A percentile compares a stretch with the other conserved stretches of the same genome.
These are phyloP conservation scores for Nitzschia putrida DNA, from an alignment of 108 stramenopile genomes.

Conservation along the genomic window DNA sequence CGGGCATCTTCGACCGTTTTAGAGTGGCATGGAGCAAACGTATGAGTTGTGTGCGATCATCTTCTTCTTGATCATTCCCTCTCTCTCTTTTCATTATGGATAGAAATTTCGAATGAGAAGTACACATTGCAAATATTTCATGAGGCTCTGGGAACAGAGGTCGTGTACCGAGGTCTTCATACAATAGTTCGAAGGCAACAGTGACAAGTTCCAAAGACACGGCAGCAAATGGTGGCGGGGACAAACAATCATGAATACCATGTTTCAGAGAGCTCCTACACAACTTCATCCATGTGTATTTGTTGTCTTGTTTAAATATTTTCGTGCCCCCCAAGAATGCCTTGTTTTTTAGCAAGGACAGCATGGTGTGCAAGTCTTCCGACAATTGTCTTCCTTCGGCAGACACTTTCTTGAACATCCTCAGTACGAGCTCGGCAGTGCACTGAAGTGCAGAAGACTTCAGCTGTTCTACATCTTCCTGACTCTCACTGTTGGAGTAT, in stretches of 20 bases:
- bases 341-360: no score
- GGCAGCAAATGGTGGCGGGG: not conserved
- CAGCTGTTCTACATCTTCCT: no score
- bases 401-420: no score
- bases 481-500: no score
- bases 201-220: constrained; percentile 16
- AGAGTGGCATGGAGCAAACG: constrained; percentile 50
- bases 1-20: constrained; percentile 28
- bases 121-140: constrained; percentile 39
- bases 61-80: not conserved
- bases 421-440: no score
- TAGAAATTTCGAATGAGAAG: constrained; percentile 47
- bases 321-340: no score
- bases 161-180: no score
- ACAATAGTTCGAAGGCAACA: not conserved
- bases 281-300: constrained; percentile 9
- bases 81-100: constrained; percentile 14
- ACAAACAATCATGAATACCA: constrained; percentile 11
- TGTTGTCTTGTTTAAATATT: not conserved
- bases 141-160: not conserved
- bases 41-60: constrained; percentile 28
- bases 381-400: no score
- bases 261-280: constrained; percentile 29
- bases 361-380: no score
- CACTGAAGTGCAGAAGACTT: no score